Evolutionary conservation across 2,329 filamentous ascomycete species (phyloP), one percentile per base, ranked within the genome.

Genomic region (Elsinoe perseae): DNA sequence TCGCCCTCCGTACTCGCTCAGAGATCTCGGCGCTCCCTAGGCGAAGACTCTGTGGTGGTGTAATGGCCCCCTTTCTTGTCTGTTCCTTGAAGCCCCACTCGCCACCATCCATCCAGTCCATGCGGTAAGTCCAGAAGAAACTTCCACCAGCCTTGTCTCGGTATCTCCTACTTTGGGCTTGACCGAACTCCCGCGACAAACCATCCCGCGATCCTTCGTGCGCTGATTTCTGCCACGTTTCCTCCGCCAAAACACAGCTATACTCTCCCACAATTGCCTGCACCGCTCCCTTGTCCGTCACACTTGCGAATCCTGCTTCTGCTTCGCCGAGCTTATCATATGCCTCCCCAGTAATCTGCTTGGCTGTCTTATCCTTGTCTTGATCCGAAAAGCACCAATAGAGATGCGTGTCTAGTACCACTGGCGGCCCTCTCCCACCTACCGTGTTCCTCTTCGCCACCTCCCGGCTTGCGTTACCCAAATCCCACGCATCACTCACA

Each of bases 101-200:
- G 10, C 79, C 80, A 10, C 79, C 80, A n/a, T 75, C 74, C 74
- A 80, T 80, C 79, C 80, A 82, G 60, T 80, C 74, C 79, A 82
- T 82, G 56, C 80, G 80, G 63, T 73, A 78, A 0, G 80, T 82
- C 80, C 80, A 82, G 68, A 83, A 83, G 62, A 76, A 81, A 28
- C 71, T 72, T 1, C 80, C 80, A 2, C 75, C 76, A 12, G 76
- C 67, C 43, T 71, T 72, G n/a, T 73, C 63, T 56, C 78, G 74
- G 66, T 76, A 83, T 42, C 70, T 70, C 9, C 69, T 63, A 23
- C 70, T 75, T 62, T 83, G 74, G 1, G 71, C 72, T 43, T 71
- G 68, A 10, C 78, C 78, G 61, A 81, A 80, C 20, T 72, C 66
- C 2, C 63, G 65, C 0, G 72, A 70, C 5, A 76, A 66, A 5